Conservation (phyloP, 176 grass and related monocot species). For the Eleusine coracana region DNA sequence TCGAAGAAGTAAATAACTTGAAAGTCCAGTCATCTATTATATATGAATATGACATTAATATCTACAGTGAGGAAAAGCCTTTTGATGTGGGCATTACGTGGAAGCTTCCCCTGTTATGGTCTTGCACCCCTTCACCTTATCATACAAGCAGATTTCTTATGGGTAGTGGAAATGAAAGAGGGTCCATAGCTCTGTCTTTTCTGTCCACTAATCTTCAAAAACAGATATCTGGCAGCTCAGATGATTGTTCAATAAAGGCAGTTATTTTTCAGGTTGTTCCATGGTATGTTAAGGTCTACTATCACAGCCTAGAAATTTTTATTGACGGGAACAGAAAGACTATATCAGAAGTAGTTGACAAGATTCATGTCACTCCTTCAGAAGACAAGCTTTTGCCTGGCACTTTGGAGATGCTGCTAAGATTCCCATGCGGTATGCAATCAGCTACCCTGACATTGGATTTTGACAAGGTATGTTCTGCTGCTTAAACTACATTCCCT, state of each 20-base stretch:
- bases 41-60: conserved; percentile 75
- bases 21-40: conserved; percentile 50
- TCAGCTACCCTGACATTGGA: conserved; percentile 81
- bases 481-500: conserved; percentile 34
- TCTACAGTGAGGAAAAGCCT: conserved; percentile 60
- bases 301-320: conserved; percentile 86
- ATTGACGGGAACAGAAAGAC: conserved; percentile 70
- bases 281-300: conserved; percentile 98
- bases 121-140: conserved; percentile 65
- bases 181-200: conserved; percentile 93
- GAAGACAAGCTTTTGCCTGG: conserved; percentile 94
- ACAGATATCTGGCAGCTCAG: conserved; percentile 48
- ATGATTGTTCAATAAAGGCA: conserved; percentile 66
- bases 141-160: conserved; percentile 91
- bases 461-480: conserved; percentile 86
- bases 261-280: conserved; percentile 92
- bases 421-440: conserved; percentile 70
- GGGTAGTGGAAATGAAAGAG: conserved; percentile 97
- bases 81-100: conserved; percentile 86
- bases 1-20: conserved; percentile 53
- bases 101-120: conserved; percentile 75
- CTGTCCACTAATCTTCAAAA: conserved; percentile 55
- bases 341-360: conserved; percentile 73
- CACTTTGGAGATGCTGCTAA: conserved; percentile 80
- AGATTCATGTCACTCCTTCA: conserved; percentile 87